phyloP scores from a whole-genome alignment of 2,329 filamentous ascomycete species.

The Neofusicoccum sp. region DNA sequence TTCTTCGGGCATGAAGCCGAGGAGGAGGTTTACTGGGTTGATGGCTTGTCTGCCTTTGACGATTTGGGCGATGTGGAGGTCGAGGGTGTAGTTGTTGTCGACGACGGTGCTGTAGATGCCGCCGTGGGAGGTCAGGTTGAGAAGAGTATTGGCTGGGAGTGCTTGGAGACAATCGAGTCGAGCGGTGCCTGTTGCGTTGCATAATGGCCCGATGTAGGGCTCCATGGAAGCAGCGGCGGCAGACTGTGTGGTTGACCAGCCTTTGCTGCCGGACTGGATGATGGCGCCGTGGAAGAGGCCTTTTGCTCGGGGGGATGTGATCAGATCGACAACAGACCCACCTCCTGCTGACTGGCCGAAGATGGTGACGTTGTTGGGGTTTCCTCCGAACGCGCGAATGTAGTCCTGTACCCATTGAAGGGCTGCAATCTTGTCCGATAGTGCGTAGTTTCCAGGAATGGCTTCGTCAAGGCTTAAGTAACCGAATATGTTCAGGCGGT shows the following conservation, averaged over 20 bases:
- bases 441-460: constrained; percentile 50
- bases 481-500: constrained; percentile 74
- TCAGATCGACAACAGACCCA: constrained; percentile 28
- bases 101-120: background rate
- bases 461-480: constrained; percentile 59
- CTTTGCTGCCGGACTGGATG: constrained; percentile 42
- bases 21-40: background rate
- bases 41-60: background rate
- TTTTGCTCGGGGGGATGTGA: constrained; percentile 32
- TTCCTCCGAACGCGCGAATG: constrained; percentile 42
- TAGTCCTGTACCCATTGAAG: constrained; percentile 41
- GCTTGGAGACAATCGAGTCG: background rate
- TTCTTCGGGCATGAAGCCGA: constrained; percentile 15
- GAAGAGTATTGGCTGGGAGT: constrained; percentile 29
- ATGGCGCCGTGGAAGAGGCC: constrained; percentile 43
- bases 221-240: constrained; percentile 31
- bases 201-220: constrained; percentile 34
- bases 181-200: background rate
- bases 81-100: background rate
- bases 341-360: constrained; percentile 53
- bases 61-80: background rate
- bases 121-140: background rate
- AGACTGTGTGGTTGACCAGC: constrained; percentile 31
- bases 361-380: constrained; percentile 42
- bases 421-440: constrained; percentile 39